Percentiles rank a stretch among this genome's conserved stretches.
These are phyloP conservation scores for Uncinocarpus reesii DNA, from an alignment of 2,329 filamentous ascomycete species.

Conservation along the genomic window DNA sequence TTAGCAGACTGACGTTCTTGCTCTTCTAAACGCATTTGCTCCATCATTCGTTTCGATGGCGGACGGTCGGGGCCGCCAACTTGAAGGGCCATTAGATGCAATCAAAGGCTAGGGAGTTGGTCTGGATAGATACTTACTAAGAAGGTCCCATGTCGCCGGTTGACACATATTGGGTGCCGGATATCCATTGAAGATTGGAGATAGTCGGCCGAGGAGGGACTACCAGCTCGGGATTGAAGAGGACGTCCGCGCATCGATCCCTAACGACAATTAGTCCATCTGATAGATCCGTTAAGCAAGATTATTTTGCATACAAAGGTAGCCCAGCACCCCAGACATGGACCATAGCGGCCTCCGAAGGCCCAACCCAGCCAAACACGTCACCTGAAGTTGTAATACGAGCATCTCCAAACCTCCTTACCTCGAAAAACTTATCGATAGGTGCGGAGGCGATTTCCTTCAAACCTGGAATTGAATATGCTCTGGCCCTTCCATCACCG, in stretches of 20 bases:
- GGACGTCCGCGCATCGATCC: slow-evolving; percentile 51
- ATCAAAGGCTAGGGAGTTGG: not conserved
- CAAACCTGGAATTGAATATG: slow-evolving; percentile 75
- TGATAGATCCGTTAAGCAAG: not conserved
- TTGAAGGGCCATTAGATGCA: slow-evolving; percentile 19
- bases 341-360: slow-evolving; percentile 73
- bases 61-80: slow-evolving; percentile 80
- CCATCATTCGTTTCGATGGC: slow-evolving; percentile 77
- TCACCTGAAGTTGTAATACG: slow-evolving; percentile 68
- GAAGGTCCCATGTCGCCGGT: slow-evolving; percentile 75
- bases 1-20: slow-evolving; percentile 40
- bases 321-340: slow-evolving; percentile 72
- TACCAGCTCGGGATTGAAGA: slow-evolving; percentile 65
- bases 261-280: slow-evolving; percentile 22
- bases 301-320: slow-evolving; percentile 43
- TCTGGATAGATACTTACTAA: slow-evolving; percentile 44
- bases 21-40: slow-evolving; percentile 65
- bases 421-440: slow-evolving; percentile 59
- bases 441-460: slow-evolving; percentile 67
- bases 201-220: slow-evolving; percentile 81
- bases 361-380: slow-evolving; percentile 77
- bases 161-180: slow-evolving; percentile 83
- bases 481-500: slow-evolving; percentile 66
- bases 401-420: slow-evolving; percentile 57
- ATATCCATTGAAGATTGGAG: slow-evolving; percentile 91